Evolutionary conservation across 2,329 filamentous ascomycete genomes (phyloP), one percentile per base, ranked within the genome.

Genomic region (Lecanicillium sp.): DNA sequence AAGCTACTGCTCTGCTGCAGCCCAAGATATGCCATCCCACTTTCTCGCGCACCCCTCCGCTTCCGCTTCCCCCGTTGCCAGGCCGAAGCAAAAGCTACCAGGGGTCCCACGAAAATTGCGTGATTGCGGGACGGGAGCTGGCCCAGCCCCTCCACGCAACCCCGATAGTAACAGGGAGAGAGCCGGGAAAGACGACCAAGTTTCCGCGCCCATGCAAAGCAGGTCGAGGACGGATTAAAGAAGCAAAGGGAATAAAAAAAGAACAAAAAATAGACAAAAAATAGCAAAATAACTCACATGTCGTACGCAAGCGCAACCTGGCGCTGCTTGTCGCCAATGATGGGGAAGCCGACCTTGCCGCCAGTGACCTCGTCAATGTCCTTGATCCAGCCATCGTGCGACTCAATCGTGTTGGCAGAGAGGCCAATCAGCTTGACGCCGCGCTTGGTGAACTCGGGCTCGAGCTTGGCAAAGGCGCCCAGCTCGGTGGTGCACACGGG

Each of bases 401-500:
- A 86, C 54, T 79, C 74, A 47, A 94, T 72, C 52, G 83, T 87
- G 71, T 95, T 94, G 70, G 88, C 88, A 45, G 79, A 83, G 50
- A 96, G 74, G 35, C 89, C 89, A 54, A 95, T 90, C 67, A 95
- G 80, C 77, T 95, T 94, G 55, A 90, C 86, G 48, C 79, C 80
- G 47, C 88, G 81, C 72, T 85, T 87, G 56, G 79, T 75, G 66
- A 96, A 95, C 65, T 95, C 87, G 54, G 80, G 77, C 69, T 87
- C 81, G 47, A 95, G 74, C 68, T 89, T 92, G 52, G 88, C 85
- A 55, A 96, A 94, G 44, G 88, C 88, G 46, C 88, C 89, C 46
- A 96, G 82, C 71, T 96, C 89, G 39, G 88, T 96, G 48, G 89
- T 96, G 75, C 89, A 96, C 44, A 95, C 89, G 39, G 89, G 89